phyloP scores from a whole-genome alignment of 1,139 yeast genomes.

The Geotrichum carabidarum region DNA sequence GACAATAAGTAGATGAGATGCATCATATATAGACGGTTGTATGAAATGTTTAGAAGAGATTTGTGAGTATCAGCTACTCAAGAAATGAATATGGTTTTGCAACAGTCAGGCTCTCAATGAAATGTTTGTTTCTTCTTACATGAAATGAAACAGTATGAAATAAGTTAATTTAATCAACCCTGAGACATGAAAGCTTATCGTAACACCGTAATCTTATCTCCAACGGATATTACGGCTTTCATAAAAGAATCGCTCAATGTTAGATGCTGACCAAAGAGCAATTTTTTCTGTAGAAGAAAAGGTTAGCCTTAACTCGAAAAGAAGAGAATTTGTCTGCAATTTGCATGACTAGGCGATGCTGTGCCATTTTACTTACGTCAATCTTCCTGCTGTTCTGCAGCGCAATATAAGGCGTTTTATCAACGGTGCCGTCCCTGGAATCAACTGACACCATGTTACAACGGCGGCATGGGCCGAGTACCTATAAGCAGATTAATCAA shows the following conservation, averaged over 20 bases:
- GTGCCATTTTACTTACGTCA: slow-evolving; percentile 1
- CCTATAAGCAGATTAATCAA: slow-evolving; percentile 8
- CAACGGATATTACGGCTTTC: background rate
- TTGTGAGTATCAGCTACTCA: too few relatives aligned
- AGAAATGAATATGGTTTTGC: too few relatives aligned
- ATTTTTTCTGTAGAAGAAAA: slow-evolving; percentile 12
- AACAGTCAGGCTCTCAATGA: background rate
- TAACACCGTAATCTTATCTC: background rate
- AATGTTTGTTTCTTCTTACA: background rate
- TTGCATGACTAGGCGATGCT: too few relatives aligned
- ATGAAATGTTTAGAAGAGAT: too few relatives aligned
- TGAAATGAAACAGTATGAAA: background rate
- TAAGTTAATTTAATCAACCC: too few relatives aligned
- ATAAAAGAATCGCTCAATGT: slow-evolving; percentile 17
- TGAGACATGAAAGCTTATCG: background rate
- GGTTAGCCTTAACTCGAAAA: too few relatives aligned
- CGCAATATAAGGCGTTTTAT: slow-evolving; percentile 36
- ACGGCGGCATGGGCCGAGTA: slow-evolving; percentile 37
- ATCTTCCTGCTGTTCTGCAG: slow-evolving; percentile 29
- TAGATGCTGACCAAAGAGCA: slow-evolving; percentile 27
- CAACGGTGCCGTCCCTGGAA: slow-evolving; percentile 36
- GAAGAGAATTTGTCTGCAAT: background rate
- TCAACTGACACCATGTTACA: slow-evolving; percentile 44
- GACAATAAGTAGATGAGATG: background rate
- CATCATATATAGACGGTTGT: too few relatives aligned